Evolutionary conservation across 225 moss, liverwort and hornwort genomes (phyloP), one percentile per base, ranked within the genome.

Genomic region (Physcomitrium patens): DNA sequence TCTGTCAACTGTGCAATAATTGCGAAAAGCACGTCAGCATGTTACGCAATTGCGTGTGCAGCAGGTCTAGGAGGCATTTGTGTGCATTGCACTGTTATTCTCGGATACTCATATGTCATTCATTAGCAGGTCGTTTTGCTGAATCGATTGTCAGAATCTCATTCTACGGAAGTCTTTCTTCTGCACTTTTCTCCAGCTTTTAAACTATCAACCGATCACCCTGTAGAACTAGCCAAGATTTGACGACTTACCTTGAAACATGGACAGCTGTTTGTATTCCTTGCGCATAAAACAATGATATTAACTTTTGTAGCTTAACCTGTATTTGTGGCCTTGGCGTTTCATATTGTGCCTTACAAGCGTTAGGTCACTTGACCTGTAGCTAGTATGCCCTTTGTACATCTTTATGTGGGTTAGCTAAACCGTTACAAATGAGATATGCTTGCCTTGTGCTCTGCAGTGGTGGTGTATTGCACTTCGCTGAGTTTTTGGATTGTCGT

Each of bases 1-100:
- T 20, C 27, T 68, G 27, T 71, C 53, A 47, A 65, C 47, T 27
- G 67, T 49, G 57, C 37, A 79, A 77, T 65, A 79, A 82, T 59
- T 68, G 31, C 28, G 16, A 74, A 74, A 67, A 67, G 1, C 12
- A 56, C 44, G 19, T 62, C 68, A 31, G 22, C 12, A 1, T 41
- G 20, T 76, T 52, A 7, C 67, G 48, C 66, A 71, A 48, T 62
- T 79, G 69, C 28, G 14, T 57, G 62, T 72, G 61, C 43, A 8
- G 56, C 68, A 49, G 13, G 56, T 72, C 62, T 10, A 15, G 54
- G 15, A 45, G 64, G 41, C 31, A 37, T 37, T 37, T 41, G 5
- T 24, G 23, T 67, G 19, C 16, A 28, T 61, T 59, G 51, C 57
- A 54, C 22, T 68, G 3, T 60, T 28, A 44, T 48, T 48, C 50